A percentile compares a stretch with the other conserved stretches of the same genome.
Evolutionary conservation across 768 basidiomycete genomes (phyloP).

Genomic region (Naematelia aurantialba): DNA sequence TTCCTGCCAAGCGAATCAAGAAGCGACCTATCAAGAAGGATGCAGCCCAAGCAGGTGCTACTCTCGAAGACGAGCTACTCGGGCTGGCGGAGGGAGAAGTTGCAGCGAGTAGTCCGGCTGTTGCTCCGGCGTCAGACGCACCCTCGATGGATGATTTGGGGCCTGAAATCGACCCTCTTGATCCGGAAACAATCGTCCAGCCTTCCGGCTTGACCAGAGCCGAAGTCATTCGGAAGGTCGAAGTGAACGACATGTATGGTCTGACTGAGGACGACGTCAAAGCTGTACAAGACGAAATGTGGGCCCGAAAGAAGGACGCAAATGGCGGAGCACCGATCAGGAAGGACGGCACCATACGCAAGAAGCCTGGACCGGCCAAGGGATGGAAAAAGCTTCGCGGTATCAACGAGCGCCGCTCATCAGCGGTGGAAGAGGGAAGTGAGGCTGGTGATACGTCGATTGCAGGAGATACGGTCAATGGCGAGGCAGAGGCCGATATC

Average conservation of each 20-base stretch:
- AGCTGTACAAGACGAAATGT: constrained; percentile 41
- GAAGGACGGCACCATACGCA: constrained; percentile 45
- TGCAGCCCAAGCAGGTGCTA: constrained; percentile 9
- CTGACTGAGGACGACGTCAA: constrained; percentile 42
- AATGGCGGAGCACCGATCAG: constrained; percentile 27
- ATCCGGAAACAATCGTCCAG: constrained; percentile 34
- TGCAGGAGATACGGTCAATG: constrained; percentile 20
- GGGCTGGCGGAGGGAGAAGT: constrained; percentile 38
- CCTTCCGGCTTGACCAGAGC: constrained; percentile 39
- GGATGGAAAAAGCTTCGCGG: constrained; percentile 39
- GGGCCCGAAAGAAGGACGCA: constrained; percentile 25
- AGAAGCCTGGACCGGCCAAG: constrained; percentile 48
- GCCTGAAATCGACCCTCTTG: constrained; percentile 9
- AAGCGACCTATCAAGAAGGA: constrained; percentile 15
- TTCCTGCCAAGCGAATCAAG: background rate
- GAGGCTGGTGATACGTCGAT: constrained; percentile 22
- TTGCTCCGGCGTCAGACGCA: background rate
- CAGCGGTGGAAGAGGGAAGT: constrained; percentile 3
- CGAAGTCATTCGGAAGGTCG: constrained; percentile 31
- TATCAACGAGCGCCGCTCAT: constrained; percentile 6
- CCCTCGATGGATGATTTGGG: constrained; percentile 8
- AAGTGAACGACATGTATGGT: constrained; percentile 25
- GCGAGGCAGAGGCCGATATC: constrained; percentile 37
- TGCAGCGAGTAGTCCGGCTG: constrained; percentile 6
- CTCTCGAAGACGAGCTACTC: constrained; percentile 41